phyloP scores from a whole-genome alignment of 1,284 basidiomycete genomes.

The Cryptococcus sp. region DNA sequence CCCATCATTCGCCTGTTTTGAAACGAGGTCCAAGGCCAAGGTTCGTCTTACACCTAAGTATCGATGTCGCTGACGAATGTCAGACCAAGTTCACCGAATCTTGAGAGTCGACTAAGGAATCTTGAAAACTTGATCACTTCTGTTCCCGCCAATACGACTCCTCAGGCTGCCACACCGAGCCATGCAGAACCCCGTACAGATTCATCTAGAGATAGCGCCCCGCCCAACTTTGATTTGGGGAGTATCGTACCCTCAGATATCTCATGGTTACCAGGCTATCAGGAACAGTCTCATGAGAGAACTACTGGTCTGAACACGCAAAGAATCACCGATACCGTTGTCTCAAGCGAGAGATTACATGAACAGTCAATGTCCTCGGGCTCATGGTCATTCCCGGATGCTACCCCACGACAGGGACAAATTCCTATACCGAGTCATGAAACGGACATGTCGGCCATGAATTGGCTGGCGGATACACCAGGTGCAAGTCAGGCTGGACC shows the following conservation, averaged over 20 bases:
- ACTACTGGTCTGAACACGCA: too few relatives aligned
- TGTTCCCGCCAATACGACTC: neutral
- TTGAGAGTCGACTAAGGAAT: neutral
- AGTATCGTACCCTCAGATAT: too few relatives aligned
- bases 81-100: neutral
- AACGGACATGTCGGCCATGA: neutral
- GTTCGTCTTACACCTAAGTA: conserved; percentile 6
- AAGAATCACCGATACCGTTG: too few relatives aligned
- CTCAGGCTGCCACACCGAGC: neutral
- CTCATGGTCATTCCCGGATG: too few relatives aligned
- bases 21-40: conserved; percentile 31
- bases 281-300: too few relatives aligned
- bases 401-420: neutral
- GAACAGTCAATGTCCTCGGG: too few relatives aligned
- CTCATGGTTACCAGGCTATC: too few relatives aligned
- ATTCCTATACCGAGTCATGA: neutral
- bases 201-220: neutral
- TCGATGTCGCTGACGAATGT: neutral
- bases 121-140: neutral
- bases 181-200: neutral
- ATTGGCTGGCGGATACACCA: neutral
- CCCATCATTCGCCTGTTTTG: conserved; percentile 28
- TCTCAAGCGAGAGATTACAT: too few relatives aligned
- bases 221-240: neutral
- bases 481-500: neutral